Percentiles rank a stretch among this genome's conserved stretches.
Evolutionary conservation across 208 protist species (phyloP).

Genomic region (Leptomonas pyrrhocoris): DNA sequence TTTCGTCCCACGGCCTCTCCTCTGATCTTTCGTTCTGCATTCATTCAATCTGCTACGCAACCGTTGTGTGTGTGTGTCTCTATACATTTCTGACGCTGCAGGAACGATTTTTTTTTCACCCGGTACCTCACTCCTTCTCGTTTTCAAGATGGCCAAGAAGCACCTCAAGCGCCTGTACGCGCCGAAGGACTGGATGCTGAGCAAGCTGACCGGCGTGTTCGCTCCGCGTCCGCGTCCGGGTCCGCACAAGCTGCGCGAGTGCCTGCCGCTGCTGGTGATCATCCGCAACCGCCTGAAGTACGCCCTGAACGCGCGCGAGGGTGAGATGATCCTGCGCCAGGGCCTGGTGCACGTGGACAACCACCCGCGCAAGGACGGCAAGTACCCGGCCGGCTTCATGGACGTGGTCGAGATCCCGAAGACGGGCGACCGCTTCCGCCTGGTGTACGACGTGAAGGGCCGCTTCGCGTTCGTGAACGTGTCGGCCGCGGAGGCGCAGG

Average conservation of each 20-base stretch:
- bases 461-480: conserved; percentile 98
- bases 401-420: conserved; percentile 98
- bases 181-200: conserved; percentile 99
- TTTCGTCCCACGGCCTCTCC: too few species aligned
- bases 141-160: conserved; percentile 95
- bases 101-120: conserved; percentile 13
- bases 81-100: neutral
- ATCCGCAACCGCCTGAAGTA: conserved; percentile 97
- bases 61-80: neutral
- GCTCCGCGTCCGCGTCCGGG: conserved; percentile 97
- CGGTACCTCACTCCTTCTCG: conserved; percentile 1
- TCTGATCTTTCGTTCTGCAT: conserved; percentile 11
- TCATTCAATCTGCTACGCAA: neutral
- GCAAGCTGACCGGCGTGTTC: conserved; percentile 98
- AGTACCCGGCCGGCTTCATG: conserved; percentile 99
- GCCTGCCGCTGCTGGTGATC: conserved; percentile 84
- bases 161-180: conserved; percentile 99
- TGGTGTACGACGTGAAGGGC: conserved; percentile 99
- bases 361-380: conserved; percentile 96
- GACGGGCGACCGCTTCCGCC: conserved; percentile 98
- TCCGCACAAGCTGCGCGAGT: conserved; percentile 97
- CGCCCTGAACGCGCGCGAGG: conserved; percentile 97
- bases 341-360: conserved; percentile 97
- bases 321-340: conserved; percentile 97
- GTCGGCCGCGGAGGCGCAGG: conserved; percentile 92